These are phyloP conservation scores for Fomes fomentarius DNA, from an alignment of 1,284 basidiomycete genomes.

Conservation along the genomic window DNA sequence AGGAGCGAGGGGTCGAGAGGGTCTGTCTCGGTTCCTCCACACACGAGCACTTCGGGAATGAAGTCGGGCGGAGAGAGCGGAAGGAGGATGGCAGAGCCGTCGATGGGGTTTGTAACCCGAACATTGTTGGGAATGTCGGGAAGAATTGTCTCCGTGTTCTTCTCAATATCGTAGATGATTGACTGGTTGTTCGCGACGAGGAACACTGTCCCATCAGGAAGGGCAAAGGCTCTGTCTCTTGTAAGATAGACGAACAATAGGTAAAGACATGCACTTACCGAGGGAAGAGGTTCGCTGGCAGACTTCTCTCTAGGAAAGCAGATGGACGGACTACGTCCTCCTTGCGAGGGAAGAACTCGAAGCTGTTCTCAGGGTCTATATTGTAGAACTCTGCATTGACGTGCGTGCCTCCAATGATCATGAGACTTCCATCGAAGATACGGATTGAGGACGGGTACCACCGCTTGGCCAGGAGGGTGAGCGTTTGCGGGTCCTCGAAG, in stretches of 20 bases:
- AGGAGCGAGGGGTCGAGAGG: slow-evolving; percentile 34
- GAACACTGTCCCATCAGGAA: slow-evolving; percentile 44
- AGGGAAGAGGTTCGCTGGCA: slow-evolving; percentile 69
- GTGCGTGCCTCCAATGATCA: slow-evolving; percentile 66
- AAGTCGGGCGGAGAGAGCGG: slow-evolving; percentile 50
- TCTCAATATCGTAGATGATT: slow-evolving; percentile 32
- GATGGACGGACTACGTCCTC: slow-evolving; percentile 50
- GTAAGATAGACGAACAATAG: background rate
- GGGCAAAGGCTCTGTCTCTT: slow-evolving; percentile 23
- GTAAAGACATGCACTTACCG: slow-evolving; percentile 29
- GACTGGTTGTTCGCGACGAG: slow-evolving; percentile 50
- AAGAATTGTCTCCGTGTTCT: slow-evolving; percentile 43
- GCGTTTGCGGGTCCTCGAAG: slow-evolving; percentile 42
- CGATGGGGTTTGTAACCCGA: slow-evolving; percentile 46
- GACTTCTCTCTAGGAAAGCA: slow-evolving; percentile 53
- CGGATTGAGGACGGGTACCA: slow-evolving; percentile 50
- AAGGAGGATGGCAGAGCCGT: slow-evolving; percentile 50
- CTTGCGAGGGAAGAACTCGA: slow-evolving; percentile 75
- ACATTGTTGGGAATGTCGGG: slow-evolving; percentile 54
- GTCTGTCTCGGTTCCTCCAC: slow-evolving; percentile 44
- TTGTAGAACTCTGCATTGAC: slow-evolving; percentile 61
- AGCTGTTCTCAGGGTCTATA: slow-evolving; percentile 67
- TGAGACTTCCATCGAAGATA: slow-evolving; percentile 47
- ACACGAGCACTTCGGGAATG: slow-evolving; percentile 52
- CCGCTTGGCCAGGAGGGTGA: slow-evolving; percentile 37